Evolutionary conservation across 768 basidiomycete genomes (phyloP), one percentile per base, ranked within the genome.

Genomic region (Sarcomyxa edulis): DNA sequence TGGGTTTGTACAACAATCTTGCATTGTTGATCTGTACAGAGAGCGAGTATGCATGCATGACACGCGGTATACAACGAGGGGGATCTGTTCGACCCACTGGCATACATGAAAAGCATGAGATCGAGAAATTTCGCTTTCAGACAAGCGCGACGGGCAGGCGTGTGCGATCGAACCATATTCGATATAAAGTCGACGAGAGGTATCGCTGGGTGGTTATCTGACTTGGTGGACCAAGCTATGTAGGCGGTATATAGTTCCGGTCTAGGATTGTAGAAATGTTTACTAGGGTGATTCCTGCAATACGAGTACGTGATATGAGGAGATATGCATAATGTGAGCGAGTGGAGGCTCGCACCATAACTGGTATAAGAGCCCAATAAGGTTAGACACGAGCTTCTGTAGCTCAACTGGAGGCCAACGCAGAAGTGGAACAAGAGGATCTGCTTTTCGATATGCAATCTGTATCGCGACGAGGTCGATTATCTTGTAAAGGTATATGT

Each of bases 41-140:
- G n/a, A n/a, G n/a, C n/a, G n/a, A n/a, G n/a, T n/a, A n/a, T n/a
- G n/a, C n/a, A n/a, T n/a, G n/a, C n/a, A n/a, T n/a, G n/a, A n/a
- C n/a, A n/a, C n/a, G n/a, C n/a, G n/a, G n/a, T n/a, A n/a, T n/a
- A n/a, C n/a, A n/a, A n/a, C n/a, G n/a, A n/a, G n/a, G n/a, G n/a
- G n/a, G n/a, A n/a, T n/a, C n/a, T n/a, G n/a, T n/a, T n/a, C n/a
- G n/a, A n/a, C n/a, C n/a, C n/a, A n/a, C n/a, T n/a, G 12, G 20
- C 45, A 39, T 30, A 47, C 45, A 35, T 33, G 18, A 47, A 42
- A n/a, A 37, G 14, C 14, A 47, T n/a, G 25, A 47, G 26, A 29
- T 47, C 45, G 25, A 47, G 37, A n/a, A 29, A 39, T 9, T 43
- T 22, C 20, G 39, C 42, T 16, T 39, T 35, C 18, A 42, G 31